These are phyloP conservation scores for Barnettozyma botsteinii DNA, from an alignment of 805 yeast species.

Conservation along the genomic window DNA sequence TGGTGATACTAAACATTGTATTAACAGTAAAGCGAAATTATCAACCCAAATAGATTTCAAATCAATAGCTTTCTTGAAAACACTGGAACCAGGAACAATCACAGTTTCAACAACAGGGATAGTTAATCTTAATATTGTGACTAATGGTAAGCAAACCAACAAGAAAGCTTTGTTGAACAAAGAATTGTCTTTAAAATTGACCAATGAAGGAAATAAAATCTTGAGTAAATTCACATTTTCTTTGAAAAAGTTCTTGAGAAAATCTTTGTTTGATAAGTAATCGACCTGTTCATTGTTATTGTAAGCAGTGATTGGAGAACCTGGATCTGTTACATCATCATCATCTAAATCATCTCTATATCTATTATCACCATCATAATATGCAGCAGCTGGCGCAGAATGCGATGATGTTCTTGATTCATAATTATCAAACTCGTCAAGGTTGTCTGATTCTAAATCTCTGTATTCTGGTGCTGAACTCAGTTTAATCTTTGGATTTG, in stretches of 20 bases:
- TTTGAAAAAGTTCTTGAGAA: slow-evolving; percentile 6
- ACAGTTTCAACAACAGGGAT: slow-evolving; percentile 31
- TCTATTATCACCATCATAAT: slow-evolving; percentile 6
- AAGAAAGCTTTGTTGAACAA: slow-evolving; percentile 25
- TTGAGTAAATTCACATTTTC: slow-evolving; percentile 1
- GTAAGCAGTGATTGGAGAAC: slow-evolving; percentile 1
- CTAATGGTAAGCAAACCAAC: slow-evolving; percentile 30
- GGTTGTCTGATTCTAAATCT: slow-evolving; percentile 9
- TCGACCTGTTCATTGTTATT: not conserved
- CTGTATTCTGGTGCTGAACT: slow-evolving; percentile 19
- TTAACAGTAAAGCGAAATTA: slow-evolving; percentile 19
- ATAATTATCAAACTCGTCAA: slow-evolving; percentile 10
- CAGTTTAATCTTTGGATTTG: slow-evolving; percentile 7
- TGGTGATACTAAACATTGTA: slow-evolving; percentile 31
- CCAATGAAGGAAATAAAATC: slow-evolving; percentile 28
- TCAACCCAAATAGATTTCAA: slow-evolving; percentile 19
- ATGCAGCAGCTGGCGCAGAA: slow-evolving; percentile 16
- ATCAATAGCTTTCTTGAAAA: slow-evolving; percentile 22
- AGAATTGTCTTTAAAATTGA: slow-evolving; percentile 24
- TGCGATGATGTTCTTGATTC: slow-evolving; percentile 14
- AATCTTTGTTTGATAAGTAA: not conserved
- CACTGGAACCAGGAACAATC: slow-evolving; percentile 30
- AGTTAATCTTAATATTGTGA: slow-evolving; percentile 29
- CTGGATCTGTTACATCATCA: slow-evolving; percentile 11
- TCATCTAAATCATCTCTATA: slow-evolving; percentile 7